A percentile compares a stretch with the other conserved stretches of the same genome.
phyloP scores from a whole-genome alignment of 306 rosid genomes.

The Corylus heterophylla region DNA sequence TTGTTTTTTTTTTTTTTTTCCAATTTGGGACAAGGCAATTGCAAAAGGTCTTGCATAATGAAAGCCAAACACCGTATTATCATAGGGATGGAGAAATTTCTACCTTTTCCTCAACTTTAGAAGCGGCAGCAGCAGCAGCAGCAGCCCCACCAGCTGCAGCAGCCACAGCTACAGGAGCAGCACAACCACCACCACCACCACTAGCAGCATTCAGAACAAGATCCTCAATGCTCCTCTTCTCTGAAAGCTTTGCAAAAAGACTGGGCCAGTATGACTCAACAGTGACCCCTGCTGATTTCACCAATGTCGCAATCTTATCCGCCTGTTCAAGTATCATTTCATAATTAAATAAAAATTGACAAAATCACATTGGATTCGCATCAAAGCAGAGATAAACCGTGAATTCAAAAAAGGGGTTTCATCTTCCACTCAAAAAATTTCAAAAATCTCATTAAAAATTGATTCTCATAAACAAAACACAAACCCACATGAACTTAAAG shows the following conservation, averaged over 20 bases:
- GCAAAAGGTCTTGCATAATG: background rate
- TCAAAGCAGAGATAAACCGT: no score
- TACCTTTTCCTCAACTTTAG: slow-evolving; percentile 69
- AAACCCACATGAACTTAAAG: background rate
- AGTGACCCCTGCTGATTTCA: slow-evolving; percentile 52
- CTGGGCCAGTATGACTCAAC: slow-evolving; percentile 77
- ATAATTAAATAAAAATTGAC: background rate
- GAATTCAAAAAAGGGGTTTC: background rate
- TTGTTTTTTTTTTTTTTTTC: background rate
- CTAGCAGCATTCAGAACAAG: slow-evolving; percentile 54
- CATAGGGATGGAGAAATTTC: background rate
- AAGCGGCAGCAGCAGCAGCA: slow-evolving; percentile 35
- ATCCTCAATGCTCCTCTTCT: slow-evolving; percentile 59
- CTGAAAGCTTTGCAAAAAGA: slow-evolving; percentile 68
- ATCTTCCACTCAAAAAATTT: background rate
- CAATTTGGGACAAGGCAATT: background rate
- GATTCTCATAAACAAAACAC: background rate
- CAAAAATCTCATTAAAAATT: background rate
- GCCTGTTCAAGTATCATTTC: slow-evolving; percentile 33
- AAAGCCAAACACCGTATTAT: background rate
- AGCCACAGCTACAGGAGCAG: slow-evolving; percentile 41
- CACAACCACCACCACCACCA: slow-evolving; percentile 46
- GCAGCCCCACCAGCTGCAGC: slow-evolving; percentile 31
- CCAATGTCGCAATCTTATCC: slow-evolving; percentile 59
- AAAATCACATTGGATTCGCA: background rate